Evolutionary conservation across 768 basidiomycete species (phyloP).

Genomic region (Kwoniella dejecticola): DNA sequence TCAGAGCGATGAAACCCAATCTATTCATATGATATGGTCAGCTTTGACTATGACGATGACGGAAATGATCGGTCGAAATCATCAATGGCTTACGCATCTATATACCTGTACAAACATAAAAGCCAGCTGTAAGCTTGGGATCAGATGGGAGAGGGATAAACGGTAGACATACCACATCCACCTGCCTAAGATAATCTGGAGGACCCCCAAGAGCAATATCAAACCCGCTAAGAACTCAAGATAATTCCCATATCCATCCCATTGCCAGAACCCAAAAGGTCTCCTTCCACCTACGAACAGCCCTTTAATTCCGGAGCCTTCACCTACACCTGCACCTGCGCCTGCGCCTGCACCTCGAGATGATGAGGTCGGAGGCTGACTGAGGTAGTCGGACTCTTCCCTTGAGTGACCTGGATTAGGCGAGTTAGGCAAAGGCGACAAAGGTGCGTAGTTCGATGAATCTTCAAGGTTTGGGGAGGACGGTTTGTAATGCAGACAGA

Average conservation of each 20-base stretch:
- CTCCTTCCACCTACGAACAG: conserved; percentile 17
- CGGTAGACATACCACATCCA: conserved; percentile 50
- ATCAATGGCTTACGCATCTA: conserved; percentile 44
- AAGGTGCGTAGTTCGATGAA: conserved; percentile 32
- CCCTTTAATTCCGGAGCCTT: neutral
- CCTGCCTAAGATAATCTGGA: conserved; percentile 47
- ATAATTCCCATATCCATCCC: conserved; percentile 51
- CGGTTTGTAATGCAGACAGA: conserved; percentile 53
- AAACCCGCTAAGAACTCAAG: conserved; percentile 54
- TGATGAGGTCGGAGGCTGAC: conserved; percentile 8
- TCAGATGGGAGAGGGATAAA: neutral
- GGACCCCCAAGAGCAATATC: conserved; percentile 46
- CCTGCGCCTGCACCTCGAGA: too few relatives aligned
- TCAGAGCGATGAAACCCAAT: conserved; percentile 47
- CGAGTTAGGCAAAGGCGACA: conserved; percentile 34
- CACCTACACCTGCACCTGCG: too few relatives aligned
- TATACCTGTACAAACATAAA: conserved; percentile 37
- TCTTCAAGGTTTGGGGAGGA: neutral
- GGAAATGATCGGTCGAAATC: neutral
- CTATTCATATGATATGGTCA: too few relatives aligned
- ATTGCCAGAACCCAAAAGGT: conserved; percentile 54
- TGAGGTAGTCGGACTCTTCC: conserved; percentile 20
- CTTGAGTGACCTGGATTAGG: conserved; percentile 7
- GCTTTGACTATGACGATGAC: too few relatives aligned
- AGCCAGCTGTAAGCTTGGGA: neutral